Evolutionary conservation across 2,329 filamentous ascomycete genomes (phyloP), one percentile per base, ranked within the genome.

Genomic region (Clathrospora elynae): DNA sequence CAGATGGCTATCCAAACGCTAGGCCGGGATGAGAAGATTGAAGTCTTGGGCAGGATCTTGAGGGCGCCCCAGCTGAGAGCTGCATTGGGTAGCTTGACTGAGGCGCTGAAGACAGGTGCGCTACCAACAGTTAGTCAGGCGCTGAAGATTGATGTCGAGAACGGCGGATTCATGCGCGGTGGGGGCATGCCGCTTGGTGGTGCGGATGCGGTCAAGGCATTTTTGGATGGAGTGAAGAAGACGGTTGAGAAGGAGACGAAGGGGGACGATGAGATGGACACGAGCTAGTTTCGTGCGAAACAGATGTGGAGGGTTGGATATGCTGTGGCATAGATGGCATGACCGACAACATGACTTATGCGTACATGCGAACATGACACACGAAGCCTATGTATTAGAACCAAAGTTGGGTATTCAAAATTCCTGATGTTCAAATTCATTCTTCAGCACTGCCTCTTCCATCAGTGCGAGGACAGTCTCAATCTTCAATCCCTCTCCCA

Each of bases 41-140:
- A 80, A 14, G 80, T 97, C 9, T 72, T 99, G 29, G 85, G 84
- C 67, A 86, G 85, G 64, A 90, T 97, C 6, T 74, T 97, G 10
- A 83, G 88, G 52, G 95, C 88, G 54, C 92, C 93, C 12, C 93
- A 99, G 65, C 90, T 99, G 63, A 82, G 84, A 48, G 93, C 97
- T 70, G 92, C 89, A 55, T 73, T 96, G 25, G 82, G 84, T 1
- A 93, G 87, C 65, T 74, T 99, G 57, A 96, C 90, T 0, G 84
- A 90, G 71, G 93, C 93, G 9, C 76, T 99, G 41, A 80, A 90
- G 43, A 92, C 97, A 59, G 93, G 93, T 9, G 93, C 92, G 0
- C 73, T 99, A 43, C 91, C 92, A 4, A 95, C 85, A 58, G 87
- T 99, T 52, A 87, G 90, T 5, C 90, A 95, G 60, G 92, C 91